phyloP scores from a whole-genome alignment of 768 basidiomycete species.

The Podaxis sp. region DNA sequence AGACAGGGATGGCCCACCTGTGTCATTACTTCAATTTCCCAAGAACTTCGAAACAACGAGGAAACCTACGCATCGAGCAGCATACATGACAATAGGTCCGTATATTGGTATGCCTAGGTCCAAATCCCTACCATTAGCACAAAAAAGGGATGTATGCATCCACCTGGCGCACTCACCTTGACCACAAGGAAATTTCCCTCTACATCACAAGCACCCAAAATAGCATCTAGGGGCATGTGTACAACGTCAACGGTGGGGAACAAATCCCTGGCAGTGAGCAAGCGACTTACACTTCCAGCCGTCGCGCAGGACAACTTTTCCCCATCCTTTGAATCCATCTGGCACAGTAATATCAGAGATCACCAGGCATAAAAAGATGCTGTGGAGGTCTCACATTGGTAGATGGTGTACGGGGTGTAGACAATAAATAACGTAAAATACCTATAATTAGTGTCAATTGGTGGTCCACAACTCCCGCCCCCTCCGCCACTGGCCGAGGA shows the following conservation, averaged over 20 bases:
- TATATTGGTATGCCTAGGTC: conserved; percentile 74
- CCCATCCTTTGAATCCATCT: conserved; percentile 88
- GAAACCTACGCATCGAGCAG: conserved; percentile 78
- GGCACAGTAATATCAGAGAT: conserved; percentile 3
- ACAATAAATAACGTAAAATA: conserved; percentile 72
- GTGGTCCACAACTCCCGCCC: background rate
- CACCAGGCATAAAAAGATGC: background rate
- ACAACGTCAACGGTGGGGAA: background rate
- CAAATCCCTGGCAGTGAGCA: background rate
- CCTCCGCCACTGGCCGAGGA: background rate
- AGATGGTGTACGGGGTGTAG: conserved; percentile 89
- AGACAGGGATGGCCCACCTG: conserved; percentile 88
- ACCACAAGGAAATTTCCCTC: conserved; percentile 88
- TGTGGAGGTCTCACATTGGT: conserved; percentile 55
- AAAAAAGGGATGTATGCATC: background rate
- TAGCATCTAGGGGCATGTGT: conserved; percentile 47
- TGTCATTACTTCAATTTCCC: conserved; percentile 3
- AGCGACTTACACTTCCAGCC: conserved; percentile 79
- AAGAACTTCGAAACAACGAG: background rate
- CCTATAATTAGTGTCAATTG: conserved; percentile 30
- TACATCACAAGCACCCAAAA: conserved; percentile 78
- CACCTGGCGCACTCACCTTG: conserved; percentile 39
- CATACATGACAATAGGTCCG: conserved; percentile 85
- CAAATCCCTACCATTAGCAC: background rate
- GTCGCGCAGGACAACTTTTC: conserved; percentile 62